Base-by-base conservation (phyloP, 2,329 filamentous ascomycete genomes). In the Neofusicoccum cordaticola region DNA sequence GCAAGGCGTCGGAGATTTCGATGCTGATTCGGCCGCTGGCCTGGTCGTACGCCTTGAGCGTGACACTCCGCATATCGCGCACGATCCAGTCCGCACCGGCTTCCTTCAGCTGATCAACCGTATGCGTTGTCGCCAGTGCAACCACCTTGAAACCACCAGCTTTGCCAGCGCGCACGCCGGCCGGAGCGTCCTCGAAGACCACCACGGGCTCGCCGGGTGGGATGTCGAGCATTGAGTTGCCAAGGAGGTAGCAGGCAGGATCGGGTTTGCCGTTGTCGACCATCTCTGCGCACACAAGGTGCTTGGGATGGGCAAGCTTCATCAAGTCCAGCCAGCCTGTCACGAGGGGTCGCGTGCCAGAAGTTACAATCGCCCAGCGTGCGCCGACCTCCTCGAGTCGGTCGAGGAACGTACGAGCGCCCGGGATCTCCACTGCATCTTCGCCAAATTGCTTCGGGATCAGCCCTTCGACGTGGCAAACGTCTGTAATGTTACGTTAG, bases 71-170 rank as follows among this genome's bases (percentile, higher is more conserved):
- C 79, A 97, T 82, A 78, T 97, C 92, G 76, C 83, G 82, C 65
- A 97, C 89, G 60, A 97, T 87, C 88, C 91, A 96, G 80, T 97
- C 92, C 50, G 93, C 92, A n/a, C 86, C 89, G 4, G 92, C 92
- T 52, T 84, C 86, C 66, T 83, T 79, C 57, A 96, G 84, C 79
- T 93, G 86, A 70, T 88, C 86, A 51, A 89, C 81, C 31, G 85
- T 87, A 79, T 97, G 93, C 72, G 91, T 96, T 62, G 93, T 97
- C 63, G 90, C 86, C 62, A 97, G 80, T n/a, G 88, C 93, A 51
- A 96, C 79, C 12, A 97, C 93, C 73, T 86, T 88, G 80, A 90
- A 97, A 1, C 92, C 93, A 9, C 93, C 93, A 0, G 86, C 91
- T 79, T 93, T 96, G 56, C 93, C 93, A 34, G 93, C 88, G 68